These are phyloP conservation scores for Pythium rishiriense DNA, from an alignment of 352 stramenopile species.

Conservation along the genomic window DNA sequence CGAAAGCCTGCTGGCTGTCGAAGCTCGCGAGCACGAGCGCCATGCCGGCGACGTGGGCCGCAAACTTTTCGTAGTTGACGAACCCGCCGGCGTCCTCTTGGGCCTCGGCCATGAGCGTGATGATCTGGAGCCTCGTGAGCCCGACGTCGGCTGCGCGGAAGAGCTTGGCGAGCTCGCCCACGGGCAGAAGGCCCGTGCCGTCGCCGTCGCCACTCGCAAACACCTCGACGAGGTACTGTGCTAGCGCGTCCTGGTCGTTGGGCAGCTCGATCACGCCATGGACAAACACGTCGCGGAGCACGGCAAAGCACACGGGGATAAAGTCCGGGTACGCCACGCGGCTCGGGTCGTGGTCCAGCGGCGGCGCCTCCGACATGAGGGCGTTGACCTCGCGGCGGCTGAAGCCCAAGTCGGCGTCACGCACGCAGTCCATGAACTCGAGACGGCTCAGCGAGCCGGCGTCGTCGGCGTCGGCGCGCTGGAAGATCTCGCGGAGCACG, in stretches of 20 bases:
- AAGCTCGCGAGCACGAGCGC: conserved; percentile 64
- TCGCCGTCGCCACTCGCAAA: conserved; percentile 73
- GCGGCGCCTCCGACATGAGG: conserved; percentile 62
- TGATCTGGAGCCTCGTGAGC: conserved; percentile 77
- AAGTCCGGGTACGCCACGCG: conserved; percentile 55
- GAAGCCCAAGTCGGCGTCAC: conserved; percentile 69
- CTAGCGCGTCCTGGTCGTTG: conserved; percentile 63
- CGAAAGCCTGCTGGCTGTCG: conserved; percentile 63
- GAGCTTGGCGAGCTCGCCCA: conserved; percentile 57
- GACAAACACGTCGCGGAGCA: conserved; percentile 55
- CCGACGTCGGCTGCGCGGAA: conserved; percentile 65
- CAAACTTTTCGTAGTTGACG: conserved; percentile 77
- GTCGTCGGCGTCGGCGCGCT: conserved; percentile 61
- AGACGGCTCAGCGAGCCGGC: conserved; percentile 41
- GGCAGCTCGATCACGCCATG: conserved; percentile 61
- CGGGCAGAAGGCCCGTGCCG: conserved; percentile 56
- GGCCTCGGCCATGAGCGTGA: conserved; percentile 62
- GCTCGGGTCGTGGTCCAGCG: conserved; percentile 30
- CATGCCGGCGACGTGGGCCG: conserved; percentile 64
- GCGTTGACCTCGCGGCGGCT: conserved; percentile 75
- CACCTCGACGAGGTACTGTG: conserved; percentile 72
- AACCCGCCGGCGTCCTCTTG: conserved; percentile 78
- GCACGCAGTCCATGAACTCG: conserved; percentile 69
- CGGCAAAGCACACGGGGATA: conserved; percentile 57
- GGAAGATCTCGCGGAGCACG: conserved; percentile 75